Conservation (phyloP, 768 basidiomycete genomes). For the Russula earlei region DNA sequence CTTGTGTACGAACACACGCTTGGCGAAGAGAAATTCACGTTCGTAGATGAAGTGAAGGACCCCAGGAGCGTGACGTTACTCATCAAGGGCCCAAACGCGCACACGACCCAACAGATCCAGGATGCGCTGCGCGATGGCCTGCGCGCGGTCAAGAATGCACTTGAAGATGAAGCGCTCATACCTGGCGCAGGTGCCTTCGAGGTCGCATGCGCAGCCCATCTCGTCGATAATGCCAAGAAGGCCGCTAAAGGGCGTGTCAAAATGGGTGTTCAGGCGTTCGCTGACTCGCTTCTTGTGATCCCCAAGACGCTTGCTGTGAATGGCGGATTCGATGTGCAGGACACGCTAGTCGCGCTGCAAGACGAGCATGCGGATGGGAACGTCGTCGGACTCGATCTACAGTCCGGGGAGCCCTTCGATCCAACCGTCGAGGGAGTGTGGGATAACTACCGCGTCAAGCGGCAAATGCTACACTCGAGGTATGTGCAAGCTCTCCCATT, state of each 20-base stretch:
- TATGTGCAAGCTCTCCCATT: conserved; percentile 31
- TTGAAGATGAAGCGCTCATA: conserved; percentile 82
- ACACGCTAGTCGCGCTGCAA: conserved; percentile 87
- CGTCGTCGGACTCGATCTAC: conserved; percentile 80
- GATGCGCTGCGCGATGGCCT: conserved; percentile 97
- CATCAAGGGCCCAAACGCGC: conserved; percentile 95
- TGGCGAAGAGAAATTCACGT: conserved; percentile 98
- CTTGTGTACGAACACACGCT: conserved; percentile 98
- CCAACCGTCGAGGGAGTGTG: conserved; percentile 93
- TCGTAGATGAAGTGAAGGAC: conserved; percentile 91
- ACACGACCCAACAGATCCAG: conserved; percentile 93
- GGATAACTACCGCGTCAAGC: conserved; percentile 98
- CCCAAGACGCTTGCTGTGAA: conserved; percentile 96
- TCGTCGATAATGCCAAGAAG: conserved; percentile 72
- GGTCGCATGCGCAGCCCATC: conserved; percentile 79
- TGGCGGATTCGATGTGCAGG: conserved; percentile 95
- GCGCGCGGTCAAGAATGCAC: conserved; percentile 90
- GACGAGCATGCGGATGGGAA: conserved; percentile 95
- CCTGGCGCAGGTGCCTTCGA: conserved; percentile 99
- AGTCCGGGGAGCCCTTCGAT: conserved; percentile 93
- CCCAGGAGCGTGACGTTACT: conserved; percentile 93
- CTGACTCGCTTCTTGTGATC: conserved; percentile 87
- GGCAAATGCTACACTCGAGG: conserved; percentile 98
- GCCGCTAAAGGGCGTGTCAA: conserved; percentile 88
- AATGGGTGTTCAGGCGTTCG: conserved; percentile 95